Evolutionary conservation across 352 stramenopile species (phyloP).

Genomic region (Globisporangium lucens): DNA sequence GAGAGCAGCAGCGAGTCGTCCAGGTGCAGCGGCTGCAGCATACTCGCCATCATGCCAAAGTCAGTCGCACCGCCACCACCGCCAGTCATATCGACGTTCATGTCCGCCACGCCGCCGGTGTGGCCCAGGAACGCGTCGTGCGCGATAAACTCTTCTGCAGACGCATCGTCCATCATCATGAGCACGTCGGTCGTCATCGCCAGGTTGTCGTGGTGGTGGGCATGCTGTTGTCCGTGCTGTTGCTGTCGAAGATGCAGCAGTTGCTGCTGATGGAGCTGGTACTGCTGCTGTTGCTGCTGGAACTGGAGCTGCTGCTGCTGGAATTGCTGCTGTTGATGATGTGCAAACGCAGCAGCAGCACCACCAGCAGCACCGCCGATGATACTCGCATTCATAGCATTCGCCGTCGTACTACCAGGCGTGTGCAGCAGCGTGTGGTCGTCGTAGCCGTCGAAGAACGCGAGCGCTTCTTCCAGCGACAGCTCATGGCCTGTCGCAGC

Average conservation of each 20-base stretch:
- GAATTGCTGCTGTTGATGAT: not conserved
- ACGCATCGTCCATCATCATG: slow-evolving; percentile 18
- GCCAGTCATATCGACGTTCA: slow-evolving; percentile 6
- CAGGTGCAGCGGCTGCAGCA: slow-evolving; percentile 18
- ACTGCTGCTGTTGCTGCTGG: slow-evolving; percentile 1
- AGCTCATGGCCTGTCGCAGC: slow-evolving; percentile 2
- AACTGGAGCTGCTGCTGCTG: not conserved
- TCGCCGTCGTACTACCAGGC: not conserved
- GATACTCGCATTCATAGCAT: not conserved
- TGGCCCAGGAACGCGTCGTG: slow-evolving; percentile 7
- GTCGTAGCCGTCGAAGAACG: slow-evolving; percentile 22
- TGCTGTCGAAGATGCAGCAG: slow-evolving; percentile 7
- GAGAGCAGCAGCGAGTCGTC: slow-evolving; percentile 1
- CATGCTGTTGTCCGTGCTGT: not conserved
- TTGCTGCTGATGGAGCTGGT: slow-evolving; percentile 4
- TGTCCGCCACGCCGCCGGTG: not conserved
- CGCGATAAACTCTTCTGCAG: slow-evolving; percentile 3
- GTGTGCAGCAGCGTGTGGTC: slow-evolving; percentile 5
- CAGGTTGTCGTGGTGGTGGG: not conserved
- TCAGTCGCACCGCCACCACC: not conserved
- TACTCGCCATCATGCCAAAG: slow-evolving; percentile 15
- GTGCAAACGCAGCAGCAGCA: not conserved
- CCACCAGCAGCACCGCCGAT: not conserved
- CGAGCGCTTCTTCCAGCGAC: slow-evolving; percentile 21
- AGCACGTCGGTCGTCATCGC: slow-evolving; percentile 12